These are phyloP conservation scores for Magnaporthiopsis rhizophila DNA, from an alignment of 2,329 filamentous ascomycete species.

Conservation along the genomic window DNA sequence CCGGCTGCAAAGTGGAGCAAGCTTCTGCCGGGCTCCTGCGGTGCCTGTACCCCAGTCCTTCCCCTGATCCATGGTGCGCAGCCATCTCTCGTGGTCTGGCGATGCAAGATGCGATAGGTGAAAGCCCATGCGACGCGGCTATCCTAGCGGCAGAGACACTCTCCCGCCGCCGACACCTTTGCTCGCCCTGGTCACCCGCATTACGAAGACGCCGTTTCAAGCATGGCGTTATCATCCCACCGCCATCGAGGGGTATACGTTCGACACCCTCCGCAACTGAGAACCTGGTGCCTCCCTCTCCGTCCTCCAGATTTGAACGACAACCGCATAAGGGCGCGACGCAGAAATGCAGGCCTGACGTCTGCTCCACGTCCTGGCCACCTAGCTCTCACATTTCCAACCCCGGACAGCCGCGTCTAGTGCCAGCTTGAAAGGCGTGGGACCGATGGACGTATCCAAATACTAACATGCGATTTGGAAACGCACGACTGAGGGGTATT, in stretches of 20 bases:
- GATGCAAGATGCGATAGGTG: slow-evolving; percentile 49
- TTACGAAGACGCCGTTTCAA: slow-evolving; percentile 7
- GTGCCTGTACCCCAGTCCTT: slow-evolving; percentile 19
- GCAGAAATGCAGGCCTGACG: slow-evolving; percentile 48
- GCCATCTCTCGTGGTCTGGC: slow-evolving; percentile 41
- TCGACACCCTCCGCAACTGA: slow-evolving; percentile 11
- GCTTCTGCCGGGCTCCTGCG: slow-evolving; percentile 6
- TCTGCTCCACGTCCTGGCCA: slow-evolving; percentile 47
- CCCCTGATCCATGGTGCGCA: background rate
- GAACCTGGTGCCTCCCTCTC: background rate
- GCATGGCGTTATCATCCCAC: slow-evolving; percentile 23
- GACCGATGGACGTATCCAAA: background rate
- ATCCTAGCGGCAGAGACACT: slow-evolving; percentile 13
- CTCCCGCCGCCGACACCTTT: background rate
- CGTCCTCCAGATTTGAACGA: slow-evolving; percentile 24
- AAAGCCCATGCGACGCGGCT: slow-evolving; percentile 25
- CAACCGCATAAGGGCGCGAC: slow-evolving; percentile 43
- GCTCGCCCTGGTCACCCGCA: background rate
- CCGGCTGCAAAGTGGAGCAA: slow-evolving; percentile 31
- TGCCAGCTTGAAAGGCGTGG: slow-evolving; percentile 11
- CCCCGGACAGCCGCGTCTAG: slow-evolving; percentile 19
- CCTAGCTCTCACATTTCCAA: slow-evolving; percentile 30
- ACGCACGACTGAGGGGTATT: too few relatives aligned
- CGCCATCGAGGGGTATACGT: slow-evolving; percentile 16
- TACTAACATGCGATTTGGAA: too few relatives aligned